These are phyloP conservation scores for Coemansia sp. DNA, from an alignment of 192 early-diverging fungal genomes.

Conservation along the genomic window DNA sequence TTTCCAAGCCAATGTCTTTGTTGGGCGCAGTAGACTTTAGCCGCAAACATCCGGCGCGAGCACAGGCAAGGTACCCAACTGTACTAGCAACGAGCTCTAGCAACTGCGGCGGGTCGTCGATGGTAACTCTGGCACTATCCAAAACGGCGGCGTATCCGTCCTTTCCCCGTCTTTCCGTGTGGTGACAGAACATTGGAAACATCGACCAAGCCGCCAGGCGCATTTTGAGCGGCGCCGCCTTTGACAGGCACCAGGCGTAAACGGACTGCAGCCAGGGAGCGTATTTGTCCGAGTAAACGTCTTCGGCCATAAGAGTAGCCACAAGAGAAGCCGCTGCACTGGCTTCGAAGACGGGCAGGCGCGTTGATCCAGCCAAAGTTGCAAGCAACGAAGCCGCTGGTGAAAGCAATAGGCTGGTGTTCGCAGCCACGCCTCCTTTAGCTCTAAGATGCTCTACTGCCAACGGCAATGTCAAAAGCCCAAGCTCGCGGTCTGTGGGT, in stretches of 20 bases:
- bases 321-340: conserved; percentile 20
- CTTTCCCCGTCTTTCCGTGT: neutral
- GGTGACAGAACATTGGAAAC: conserved; percentile 38
- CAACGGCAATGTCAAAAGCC: conserved; percentile 13
- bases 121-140: conserved; percentile 25
- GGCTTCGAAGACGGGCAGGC: neutral
- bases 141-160: conserved; percentile 22
- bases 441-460: neutral
- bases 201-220: conserved; percentile 40
- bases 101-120: conserved; percentile 41
- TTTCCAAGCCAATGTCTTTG: neutral
- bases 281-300: conserved; percentile 21
- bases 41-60: conserved; percentile 35
- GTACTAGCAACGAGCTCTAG: conserved; percentile 37
- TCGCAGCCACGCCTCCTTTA: neutral
- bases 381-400: neutral
- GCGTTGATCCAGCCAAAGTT: neutral
- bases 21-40: neutral
- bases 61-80: conserved; percentile 46
- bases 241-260: conserved; percentile 32
- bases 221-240: conserved; percentile 16
- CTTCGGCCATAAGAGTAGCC: conserved; percentile 5
- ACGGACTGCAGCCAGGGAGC: conserved; percentile 25
- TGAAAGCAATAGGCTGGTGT: neutral
- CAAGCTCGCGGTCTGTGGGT: conserved; percentile 1